Conservation (phyloP, 192 early-diverging fungal species). For the Piromyces finnis region DNA sequence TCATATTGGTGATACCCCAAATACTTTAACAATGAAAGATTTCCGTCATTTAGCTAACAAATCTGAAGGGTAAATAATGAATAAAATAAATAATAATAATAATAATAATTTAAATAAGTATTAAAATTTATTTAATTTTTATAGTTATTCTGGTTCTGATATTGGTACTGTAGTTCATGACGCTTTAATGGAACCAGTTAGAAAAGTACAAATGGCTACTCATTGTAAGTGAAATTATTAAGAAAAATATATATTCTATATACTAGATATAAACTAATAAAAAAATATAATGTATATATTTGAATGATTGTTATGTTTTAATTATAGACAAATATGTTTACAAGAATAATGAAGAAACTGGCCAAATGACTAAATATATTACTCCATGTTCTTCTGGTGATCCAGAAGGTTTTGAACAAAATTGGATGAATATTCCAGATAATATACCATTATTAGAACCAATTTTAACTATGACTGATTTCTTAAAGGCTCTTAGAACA, state of each 20-base stretch:
- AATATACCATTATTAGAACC: conserved; percentile 79
- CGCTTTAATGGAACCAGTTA: conserved; percentile 91
- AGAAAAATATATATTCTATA: too few species aligned
- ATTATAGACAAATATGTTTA: not conserved
- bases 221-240: conserved; percentile 89
- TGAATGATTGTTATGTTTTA: too few species aligned
- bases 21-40: conserved; percentile 51
- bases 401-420: conserved; percentile 62
- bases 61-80: conserved; percentile 51
- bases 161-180: conserved; percentile 86
- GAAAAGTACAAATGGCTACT: conserved; percentile 85
- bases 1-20: conserved; percentile 84
- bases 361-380: conserved; percentile 30
- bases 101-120: not conserved
- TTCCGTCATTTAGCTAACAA: conserved; percentile 53
- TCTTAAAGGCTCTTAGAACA: conserved; percentile 58
- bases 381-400: conserved; percentile 95
- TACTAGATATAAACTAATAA: too few species aligned
- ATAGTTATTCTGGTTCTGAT: conserved; percentile 84
- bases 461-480: conserved; percentile 65
- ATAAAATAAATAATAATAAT: not conserved
- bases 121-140: not conserved
- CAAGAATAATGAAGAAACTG: conserved; percentile 32
- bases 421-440: conserved; percentile 67
- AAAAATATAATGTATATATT: too few species aligned